Percentiles rank a stretch among this genome's conserved stretches.
Conservation (phyloP, 2,329 filamentous ascomycete species). For the Stagonosporopsis tanaceti region DNA sequence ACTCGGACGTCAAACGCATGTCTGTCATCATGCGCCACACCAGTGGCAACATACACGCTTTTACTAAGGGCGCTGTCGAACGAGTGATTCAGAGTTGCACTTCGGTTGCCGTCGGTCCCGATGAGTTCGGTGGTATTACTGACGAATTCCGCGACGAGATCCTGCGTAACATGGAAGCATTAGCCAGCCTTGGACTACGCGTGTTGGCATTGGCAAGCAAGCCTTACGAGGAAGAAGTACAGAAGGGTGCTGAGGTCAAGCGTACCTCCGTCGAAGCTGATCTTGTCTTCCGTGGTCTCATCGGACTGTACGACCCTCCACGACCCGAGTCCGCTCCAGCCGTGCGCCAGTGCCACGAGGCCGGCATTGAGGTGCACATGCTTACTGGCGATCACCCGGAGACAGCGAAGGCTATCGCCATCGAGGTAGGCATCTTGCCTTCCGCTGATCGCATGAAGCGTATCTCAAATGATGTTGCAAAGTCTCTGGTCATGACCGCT, state of each 20-base stretch:
- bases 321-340: slow-evolving; percentile 75
- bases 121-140: slow-evolving; percentile 55
- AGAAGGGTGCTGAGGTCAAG: slow-evolving; percentile 55
- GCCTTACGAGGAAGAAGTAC: slow-evolving; percentile 53
- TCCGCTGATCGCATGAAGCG: slow-evolving; percentile 24
- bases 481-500: slow-evolving; percentile 47
- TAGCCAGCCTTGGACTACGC: slow-evolving; percentile 72
- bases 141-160: slow-evolving; percentile 64
- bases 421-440: slow-evolving; percentile 57
- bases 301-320: slow-evolving; percentile 86
- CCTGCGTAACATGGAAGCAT: slow-evolving; percentile 72
- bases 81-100: slow-evolving; percentile 71
- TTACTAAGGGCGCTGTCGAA: slow-evolving; percentile 75
- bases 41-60: slow-evolving; percentile 52
- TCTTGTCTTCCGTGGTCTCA: slow-evolving; percentile 78
- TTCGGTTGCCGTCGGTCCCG: slow-evolving; percentile 55
- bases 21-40: slow-evolving; percentile 69
- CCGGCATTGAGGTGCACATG: slow-evolving; percentile 60
- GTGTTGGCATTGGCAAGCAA: slow-evolving; percentile 71
- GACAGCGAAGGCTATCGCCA: slow-evolving; percentile 57
- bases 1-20: slow-evolving; percentile 80
- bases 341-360: slow-evolving; percentile 54
- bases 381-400: slow-evolving; percentile 58
- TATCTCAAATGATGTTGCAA: slow-evolving; percentile 40
- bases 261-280: slow-evolving; percentile 71